These are phyloP conservation scores for Gloeopeniophorella convolvens DNA, from an alignment of 768 basidiomycete genomes.

Conservation along the genomic window DNA sequence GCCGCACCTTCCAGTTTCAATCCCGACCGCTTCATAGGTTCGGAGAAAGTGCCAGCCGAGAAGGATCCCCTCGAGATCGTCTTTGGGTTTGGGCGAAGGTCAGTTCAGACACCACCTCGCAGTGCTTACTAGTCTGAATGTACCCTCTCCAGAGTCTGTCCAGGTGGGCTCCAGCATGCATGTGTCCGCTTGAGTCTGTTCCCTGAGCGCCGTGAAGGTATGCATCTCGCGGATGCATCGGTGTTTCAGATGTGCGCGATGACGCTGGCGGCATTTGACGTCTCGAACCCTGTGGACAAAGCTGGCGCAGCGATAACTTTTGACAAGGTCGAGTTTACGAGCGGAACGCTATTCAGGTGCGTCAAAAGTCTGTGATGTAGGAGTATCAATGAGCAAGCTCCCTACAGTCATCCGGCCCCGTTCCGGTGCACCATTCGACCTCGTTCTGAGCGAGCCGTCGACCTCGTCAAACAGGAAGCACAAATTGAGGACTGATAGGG, in stretches of 20 bases:
- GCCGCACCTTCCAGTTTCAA: slow-evolving; percentile 30
- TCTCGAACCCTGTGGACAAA: slow-evolving; percentile 24
- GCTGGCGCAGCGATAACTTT: slow-evolving; percentile 24
- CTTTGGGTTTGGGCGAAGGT: slow-evolving; percentile 31
- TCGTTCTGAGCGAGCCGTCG: slow-evolving; percentile 24
- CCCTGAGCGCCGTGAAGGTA: no score
- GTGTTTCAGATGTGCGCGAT: slow-evolving; percentile 27
- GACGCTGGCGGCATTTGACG: slow-evolving; percentile 27
- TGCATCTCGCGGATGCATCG: slow-evolving; percentile 27
- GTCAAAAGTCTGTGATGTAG: no score
- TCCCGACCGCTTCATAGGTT: slow-evolving; percentile 28
- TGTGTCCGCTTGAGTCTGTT: background rate
- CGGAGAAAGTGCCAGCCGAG: slow-evolving; percentile 21
- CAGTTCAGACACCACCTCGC: no score
- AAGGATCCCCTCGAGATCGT: slow-evolving; percentile 22
- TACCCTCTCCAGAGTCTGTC: no score
- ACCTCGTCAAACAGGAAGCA: slow-evolving; percentile 23
- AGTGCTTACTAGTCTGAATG: no score
- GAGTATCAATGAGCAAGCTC: no score
- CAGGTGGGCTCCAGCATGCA: background rate
- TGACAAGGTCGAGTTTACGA: slow-evolving; percentile 23
- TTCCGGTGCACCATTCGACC: slow-evolving; percentile 28
- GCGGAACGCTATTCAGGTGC: no score
- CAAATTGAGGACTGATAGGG: no score
- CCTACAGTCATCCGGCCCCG: slow-evolving; percentile 24